phyloP scores from a whole-genome alignment of 495 filamentous ascomycete species.

The Podospora bellae-mahoneyi region DNA sequence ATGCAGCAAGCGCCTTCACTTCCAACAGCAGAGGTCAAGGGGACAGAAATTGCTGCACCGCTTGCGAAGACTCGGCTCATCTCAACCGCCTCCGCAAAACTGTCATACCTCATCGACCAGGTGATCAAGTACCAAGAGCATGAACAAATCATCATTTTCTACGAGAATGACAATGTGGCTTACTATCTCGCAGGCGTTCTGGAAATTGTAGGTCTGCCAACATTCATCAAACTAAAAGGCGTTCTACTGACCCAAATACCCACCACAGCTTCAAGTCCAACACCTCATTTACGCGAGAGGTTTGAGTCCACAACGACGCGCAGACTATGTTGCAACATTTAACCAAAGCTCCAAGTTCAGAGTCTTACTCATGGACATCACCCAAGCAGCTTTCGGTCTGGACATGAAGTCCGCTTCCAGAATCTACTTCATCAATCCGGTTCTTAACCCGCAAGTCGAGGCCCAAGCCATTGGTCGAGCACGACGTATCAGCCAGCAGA shows the following conservation, averaged over 20 bases:
- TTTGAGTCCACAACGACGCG: constrained; percentile 56
- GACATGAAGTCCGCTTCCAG: constrained; percentile 78
- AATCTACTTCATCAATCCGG: constrained; percentile 89
- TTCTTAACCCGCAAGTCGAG: constrained; percentile 80
- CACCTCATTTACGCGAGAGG: constrained; percentile 78
- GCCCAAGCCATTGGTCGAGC: constrained; percentile 91
- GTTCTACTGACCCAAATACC: background rate
- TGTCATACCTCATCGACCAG: constrained; percentile 77
- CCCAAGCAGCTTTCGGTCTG: constrained; percentile 80
- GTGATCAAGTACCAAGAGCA: constrained; percentile 60
- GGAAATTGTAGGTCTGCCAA: constrained; percentile 51
- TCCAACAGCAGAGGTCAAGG: background rate
- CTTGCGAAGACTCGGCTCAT: constrained; percentile 62
- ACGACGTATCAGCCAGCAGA: constrained; percentile 80
- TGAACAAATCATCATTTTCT: constrained; percentile 92
- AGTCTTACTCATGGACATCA: constrained; percentile 86
- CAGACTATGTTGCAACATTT: constrained; percentile 74
- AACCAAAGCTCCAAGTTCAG: constrained; percentile 61
- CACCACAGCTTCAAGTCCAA: constrained; percentile 56
- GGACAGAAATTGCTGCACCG: constrained; percentile 39
- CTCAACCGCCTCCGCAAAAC: constrained; percentile 80
- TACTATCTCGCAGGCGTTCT: constrained; percentile 79
- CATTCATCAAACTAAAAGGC: background rate
- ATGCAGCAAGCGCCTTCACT: background rate
- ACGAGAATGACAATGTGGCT: constrained; percentile 81